A percentile compares a stretch with the other conserved stretches of the same genome.
phyloP scores from a whole-genome alignment of 129 eudicot genomes.

The Deinandra increscens region DNA sequence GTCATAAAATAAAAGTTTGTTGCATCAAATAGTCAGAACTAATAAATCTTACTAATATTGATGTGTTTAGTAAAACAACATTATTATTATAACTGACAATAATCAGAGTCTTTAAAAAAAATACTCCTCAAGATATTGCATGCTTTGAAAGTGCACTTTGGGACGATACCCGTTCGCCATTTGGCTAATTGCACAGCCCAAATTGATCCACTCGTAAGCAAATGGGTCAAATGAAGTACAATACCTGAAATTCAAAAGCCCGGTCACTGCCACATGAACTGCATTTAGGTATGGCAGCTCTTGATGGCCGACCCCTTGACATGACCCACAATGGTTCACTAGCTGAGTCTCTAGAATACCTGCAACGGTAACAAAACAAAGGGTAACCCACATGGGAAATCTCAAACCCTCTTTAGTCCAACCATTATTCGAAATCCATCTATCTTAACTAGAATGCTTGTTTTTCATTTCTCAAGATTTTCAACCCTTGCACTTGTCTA shows the following conservation, averaged over 20 bases:
- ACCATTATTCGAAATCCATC: too few species aligned
- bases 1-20: slow-evolving; percentile 23
- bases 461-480: neutral
- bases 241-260: slow-evolving; percentile 61
- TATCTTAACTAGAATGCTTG: too few species aligned
- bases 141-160: too few species aligned
- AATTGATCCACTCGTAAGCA: neutral
- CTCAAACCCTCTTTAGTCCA: neutral
- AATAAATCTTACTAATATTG: too few species aligned
- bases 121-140: too few species aligned
- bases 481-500: neutral
- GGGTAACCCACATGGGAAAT: neutral
- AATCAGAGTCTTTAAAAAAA: too few species aligned
- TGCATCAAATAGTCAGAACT: neutral
- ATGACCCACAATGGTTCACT: slow-evolving; percentile 78
- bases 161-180: neutral
- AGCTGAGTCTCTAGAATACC: slow-evolving; percentile 46
- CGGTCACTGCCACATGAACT: slow-evolving; percentile 49
- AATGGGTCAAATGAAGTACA: neutral
- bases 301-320: slow-evolving; percentile 72
- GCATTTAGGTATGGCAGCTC: slow-evolving; percentile 64
- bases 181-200: neutral
- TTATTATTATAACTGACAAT: too few species aligned
- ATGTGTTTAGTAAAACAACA: too few species aligned
- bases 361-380: slow-evolving; percentile 26